Evolutionary conservation across 768 basidiomycete species (phyloP).

Genomic region (Collybiopsis luxurians): DNA sequence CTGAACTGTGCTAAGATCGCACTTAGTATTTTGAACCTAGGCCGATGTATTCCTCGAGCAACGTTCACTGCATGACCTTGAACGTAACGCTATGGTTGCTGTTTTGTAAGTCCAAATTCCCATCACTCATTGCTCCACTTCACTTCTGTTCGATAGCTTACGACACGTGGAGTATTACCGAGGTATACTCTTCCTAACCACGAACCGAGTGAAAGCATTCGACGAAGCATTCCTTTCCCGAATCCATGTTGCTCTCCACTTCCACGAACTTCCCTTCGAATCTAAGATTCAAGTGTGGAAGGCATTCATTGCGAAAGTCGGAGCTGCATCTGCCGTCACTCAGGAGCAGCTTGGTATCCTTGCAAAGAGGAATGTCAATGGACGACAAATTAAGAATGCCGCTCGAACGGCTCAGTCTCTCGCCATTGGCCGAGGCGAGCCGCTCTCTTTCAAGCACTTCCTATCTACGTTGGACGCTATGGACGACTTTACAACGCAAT

Average conservation of each 20-base stretch:
- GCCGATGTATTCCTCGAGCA: slow-evolving; percentile 75
- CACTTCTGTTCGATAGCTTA: slow-evolving; percentile 32
- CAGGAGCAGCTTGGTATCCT: slow-evolving; percentile 42
- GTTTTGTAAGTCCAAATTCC: slow-evolving; percentile 43
- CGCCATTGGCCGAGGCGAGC: slow-evolving; percentile 46
- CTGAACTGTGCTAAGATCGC: not conserved
- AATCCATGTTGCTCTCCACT: slow-evolving; percentile 65
- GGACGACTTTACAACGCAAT: slow-evolving; percentile 55
- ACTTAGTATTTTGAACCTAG: slow-evolving; percentile 13
- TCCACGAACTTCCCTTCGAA: slow-evolving; percentile 50
- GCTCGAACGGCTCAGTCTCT: slow-evolving; percentile 63
- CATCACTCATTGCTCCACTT: slow-evolving; percentile 23
- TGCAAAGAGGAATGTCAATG: slow-evolving; percentile 54
- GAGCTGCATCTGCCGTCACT: slow-evolving; percentile 32
- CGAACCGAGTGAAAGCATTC: slow-evolving; percentile 56
- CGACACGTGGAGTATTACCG: slow-evolving; percentile 58
- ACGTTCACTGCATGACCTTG: slow-evolving; percentile 59
- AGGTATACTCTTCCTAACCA: slow-evolving; percentile 56
- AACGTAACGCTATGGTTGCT: slow-evolving; percentile 71
- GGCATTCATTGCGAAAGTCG: slow-evolving; percentile 53
- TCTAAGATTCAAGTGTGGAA: slow-evolving; percentile 62
- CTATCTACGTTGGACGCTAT: slow-evolving; percentile 58
- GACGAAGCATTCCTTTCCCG: slow-evolving; percentile 70
- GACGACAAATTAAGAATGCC: slow-evolving; percentile 69
- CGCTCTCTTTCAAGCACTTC: slow-evolving; percentile 48